These are phyloP conservation scores for Sporobolomyces pararoseus DNA, from an alignment of 768 basidiomycete genomes.

Conservation along the genomic window DNA sequence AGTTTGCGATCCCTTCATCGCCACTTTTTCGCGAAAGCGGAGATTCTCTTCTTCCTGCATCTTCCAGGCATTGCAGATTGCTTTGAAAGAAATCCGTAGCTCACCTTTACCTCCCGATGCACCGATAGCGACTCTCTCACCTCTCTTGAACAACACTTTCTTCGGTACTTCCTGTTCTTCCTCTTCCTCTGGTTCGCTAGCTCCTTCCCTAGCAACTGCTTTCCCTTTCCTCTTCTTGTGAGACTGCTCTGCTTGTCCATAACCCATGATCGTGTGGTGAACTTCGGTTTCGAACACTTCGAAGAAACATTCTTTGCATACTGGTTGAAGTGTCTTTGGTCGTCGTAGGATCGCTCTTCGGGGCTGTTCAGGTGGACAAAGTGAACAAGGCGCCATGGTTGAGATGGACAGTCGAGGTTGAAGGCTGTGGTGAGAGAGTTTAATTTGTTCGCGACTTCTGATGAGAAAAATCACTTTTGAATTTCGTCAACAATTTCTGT, in stretches of 20 bases:
- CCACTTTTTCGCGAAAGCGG: neutral
- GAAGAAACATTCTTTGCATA: slow-evolving; percentile 94
- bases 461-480: too few relatives aligned
- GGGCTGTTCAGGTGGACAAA: slow-evolving; percentile 70
- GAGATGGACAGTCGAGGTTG: neutral
- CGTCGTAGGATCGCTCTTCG: slow-evolving; percentile 82
- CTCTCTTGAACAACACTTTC: slow-evolving; percentile 72
- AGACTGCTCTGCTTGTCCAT: slow-evolving; percentile 30
- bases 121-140: slow-evolving; percentile 92
- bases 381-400: slow-evolving; percentile 67
- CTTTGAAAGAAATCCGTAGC: slow-evolving; percentile 31
- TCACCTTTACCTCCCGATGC: slow-evolving; percentile 96
- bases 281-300: slow-evolving; percentile 97
- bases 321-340: slow-evolving; percentile 95
- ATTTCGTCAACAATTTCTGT: too few relatives aligned
- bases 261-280: slow-evolving; percentile 85
- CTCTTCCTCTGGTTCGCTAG: neutral
- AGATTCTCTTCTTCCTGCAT: neutral
- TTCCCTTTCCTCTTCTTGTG: neutral
- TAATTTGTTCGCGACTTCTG: too few relatives aligned
- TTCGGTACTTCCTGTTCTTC: neutral
- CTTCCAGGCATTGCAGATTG: too few relatives aligned
- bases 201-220: neutral
- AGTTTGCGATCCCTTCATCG: slow-evolving; percentile 2
- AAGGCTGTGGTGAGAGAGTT: neutral